phyloP scores from a whole-genome alignment of 129 eudicot genomes.

The Cynara cardunculus region DNA sequence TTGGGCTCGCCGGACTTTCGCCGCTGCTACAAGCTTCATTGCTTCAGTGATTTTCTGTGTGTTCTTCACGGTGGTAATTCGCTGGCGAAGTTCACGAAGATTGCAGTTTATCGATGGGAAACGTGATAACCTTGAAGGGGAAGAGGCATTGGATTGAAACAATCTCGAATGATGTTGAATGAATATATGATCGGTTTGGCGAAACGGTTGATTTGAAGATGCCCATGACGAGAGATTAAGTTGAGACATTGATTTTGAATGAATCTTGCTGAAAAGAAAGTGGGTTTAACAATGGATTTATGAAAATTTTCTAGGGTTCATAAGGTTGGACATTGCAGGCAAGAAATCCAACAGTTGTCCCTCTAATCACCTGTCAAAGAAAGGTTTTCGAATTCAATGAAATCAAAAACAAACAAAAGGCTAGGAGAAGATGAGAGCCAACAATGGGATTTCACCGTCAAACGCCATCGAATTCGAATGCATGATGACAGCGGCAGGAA shows the following conservation, averaged over 20 bases:
- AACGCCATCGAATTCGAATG: no score
- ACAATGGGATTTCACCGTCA: no score
- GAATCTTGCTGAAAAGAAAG: not conserved
- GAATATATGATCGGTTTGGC: not conserved
- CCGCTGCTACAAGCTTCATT: constrained; percentile 91
- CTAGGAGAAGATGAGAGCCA: no score
- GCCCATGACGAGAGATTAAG: constrained; percentile 24
- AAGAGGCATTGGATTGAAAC: not conserved
- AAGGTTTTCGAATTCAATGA: not conserved
- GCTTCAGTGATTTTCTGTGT: constrained; percentile 88
- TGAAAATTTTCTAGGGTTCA: not conserved
- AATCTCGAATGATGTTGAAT: constrained; percentile 2
- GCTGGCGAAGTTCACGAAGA: constrained; percentile 58
- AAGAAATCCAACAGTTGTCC: not conserved
- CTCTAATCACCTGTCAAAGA: not conserved
- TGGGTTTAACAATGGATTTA: not conserved
- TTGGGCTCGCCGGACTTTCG: constrained; percentile 82
- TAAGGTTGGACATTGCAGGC: not conserved
- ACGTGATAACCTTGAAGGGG: constrained; percentile 3
- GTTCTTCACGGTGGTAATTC: constrained; percentile 62
- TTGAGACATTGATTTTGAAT: constrained; percentile 22
- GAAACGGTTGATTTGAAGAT: constrained; percentile 13
- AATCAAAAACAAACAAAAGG: no score
- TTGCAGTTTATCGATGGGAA: constrained; percentile 29
- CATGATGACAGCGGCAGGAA: no score